These are phyloP conservation scores for Staphylotrichum tortipilum DNA, from an alignment of 495 filamentous ascomycete species.

Conservation along the genomic window DNA sequence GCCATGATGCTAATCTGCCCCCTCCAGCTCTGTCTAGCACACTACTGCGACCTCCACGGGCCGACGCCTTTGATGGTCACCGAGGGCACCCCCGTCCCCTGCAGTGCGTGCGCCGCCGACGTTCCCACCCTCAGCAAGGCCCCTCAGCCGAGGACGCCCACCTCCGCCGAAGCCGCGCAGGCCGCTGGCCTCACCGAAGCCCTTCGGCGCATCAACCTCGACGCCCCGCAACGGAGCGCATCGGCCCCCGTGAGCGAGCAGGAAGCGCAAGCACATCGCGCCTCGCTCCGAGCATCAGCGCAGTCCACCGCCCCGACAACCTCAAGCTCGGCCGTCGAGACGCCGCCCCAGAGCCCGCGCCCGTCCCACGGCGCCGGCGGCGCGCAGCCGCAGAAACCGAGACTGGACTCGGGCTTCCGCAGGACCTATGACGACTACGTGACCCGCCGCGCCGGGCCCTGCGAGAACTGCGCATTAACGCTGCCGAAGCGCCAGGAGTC, in stretches of 20 bases:
- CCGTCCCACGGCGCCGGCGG: conserved; percentile 24
- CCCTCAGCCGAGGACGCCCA: conserved; percentile 25
- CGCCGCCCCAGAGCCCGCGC: conserved; percentile 56
- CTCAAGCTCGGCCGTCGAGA: conserved; percentile 41
- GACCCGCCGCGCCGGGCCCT: conserved; percentile 44
- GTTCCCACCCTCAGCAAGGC: conserved; percentile 18
- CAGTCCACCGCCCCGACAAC: conserved; percentile 16
- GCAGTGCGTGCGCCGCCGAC: conserved; percentile 52
- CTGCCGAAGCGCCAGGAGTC: conserved; percentile 44
- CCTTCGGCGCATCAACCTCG: conserved; percentile 33
- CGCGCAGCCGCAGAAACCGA: conserved; percentile 24
- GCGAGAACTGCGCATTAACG: conserved; percentile 54
- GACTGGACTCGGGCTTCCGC: conserved; percentile 43
- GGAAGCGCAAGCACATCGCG: conserved; percentile 34
- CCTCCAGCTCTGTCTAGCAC: conserved; percentile 79
- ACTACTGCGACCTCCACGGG: conserved; percentile 94
- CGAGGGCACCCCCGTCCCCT: conserved; percentile 72
- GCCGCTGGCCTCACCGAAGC: conserved; percentile 30
- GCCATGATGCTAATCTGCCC: conserved; percentile 31
- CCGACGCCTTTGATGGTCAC: conserved; percentile 94
- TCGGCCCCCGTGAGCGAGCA: conserved; percentile 32
- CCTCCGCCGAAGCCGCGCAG: conserved; percentile 21
- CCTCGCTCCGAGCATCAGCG: conserved; percentile 28
- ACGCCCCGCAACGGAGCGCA: conserved; percentile 27
- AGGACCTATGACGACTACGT: conserved; percentile 51